Evolutionary conservation across 2,329 filamentous ascomycete genomes (phyloP), one percentile per base, ranked within the genome.

Genomic region (Epichloe aotearoae): DNA sequence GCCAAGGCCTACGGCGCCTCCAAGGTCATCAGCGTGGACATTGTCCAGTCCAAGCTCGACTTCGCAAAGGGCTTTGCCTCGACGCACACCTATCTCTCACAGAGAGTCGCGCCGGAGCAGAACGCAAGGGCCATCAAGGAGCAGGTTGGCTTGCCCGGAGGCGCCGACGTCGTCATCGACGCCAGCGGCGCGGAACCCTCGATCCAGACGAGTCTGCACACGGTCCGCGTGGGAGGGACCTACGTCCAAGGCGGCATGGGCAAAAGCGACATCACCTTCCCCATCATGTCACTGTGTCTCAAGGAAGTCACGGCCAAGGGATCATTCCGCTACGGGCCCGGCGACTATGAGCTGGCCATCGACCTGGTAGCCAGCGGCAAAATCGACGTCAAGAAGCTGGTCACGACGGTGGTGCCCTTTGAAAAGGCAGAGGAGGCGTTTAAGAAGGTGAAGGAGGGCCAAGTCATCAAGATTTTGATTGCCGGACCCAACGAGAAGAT

Each of bases 211-310:
- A 79, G 77, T 36, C 76, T 91, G 59, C 83, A 90, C 67, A 76
- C 76, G 19, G 77, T 89, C 26, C 77, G 82, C 55, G 73, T 74
- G 45, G 87, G 87, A 51, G 87, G 87, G 34, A 83, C 77, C 15
- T 91, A 88, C 60, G 83, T 94, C 8, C 88, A 94, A 70, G 88
- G 83, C 53, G 90, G 90, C 50, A 95, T 96, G 88, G 91, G 91
- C 62, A 86, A 84, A 64, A 68, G 81, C 39, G 87, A 95, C 62
- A 90, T 96, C 66, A 86, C 70, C 8, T 95, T 96, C 73, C 91
- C 91, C 48, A 95, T 97, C 65, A 86, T 91, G 79, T 84, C 86
- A 5, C 75, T 94, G 63, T 94, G 89, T 66, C 76, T 83, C 47
- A 96, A 96, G 72, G 91, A 97, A 73, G 74, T 95, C 48, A 94